A percentile compares a stretch with the other conserved stretches of the same genome.
phyloP scores from a whole-genome alignment of 352 stramenopile species.

The Phytophthora litchii region DNA sequence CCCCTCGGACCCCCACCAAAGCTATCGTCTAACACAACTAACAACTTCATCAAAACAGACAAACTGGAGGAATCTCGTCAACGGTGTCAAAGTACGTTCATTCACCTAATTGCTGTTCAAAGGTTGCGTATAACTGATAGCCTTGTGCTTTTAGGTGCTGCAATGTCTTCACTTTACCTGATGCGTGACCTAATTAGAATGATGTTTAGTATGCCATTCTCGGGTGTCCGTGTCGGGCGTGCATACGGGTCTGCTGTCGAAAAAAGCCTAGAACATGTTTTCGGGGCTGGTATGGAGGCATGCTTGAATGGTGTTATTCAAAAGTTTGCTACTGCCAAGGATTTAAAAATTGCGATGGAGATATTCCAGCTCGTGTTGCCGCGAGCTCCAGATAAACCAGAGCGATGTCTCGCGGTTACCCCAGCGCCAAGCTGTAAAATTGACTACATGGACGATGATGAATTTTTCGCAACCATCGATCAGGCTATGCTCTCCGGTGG shows the following conservation, averaged over 20 bases:
- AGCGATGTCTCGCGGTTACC: constrained; percentile 26
- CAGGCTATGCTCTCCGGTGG: background rate
- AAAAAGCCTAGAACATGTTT: constrained; percentile 46
- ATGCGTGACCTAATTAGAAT: constrained; percentile 51
- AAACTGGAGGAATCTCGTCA: constrained; percentile 19
- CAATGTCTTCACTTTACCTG: constrained; percentile 46
- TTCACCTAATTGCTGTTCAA: constrained; percentile 4
- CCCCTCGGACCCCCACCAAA: constrained; percentile 2
- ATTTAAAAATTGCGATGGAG: constrained; percentile 56
- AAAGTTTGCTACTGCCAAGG: constrained; percentile 33
- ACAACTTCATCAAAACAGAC: constrained; percentile 2
- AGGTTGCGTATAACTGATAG: background rate
- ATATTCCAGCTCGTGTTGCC: constrained; percentile 59
- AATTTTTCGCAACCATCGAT: background rate
- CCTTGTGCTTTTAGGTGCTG: constrained; percentile 29
- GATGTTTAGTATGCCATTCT: constrained; percentile 31
- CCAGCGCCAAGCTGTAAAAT: constrained; percentile 3
- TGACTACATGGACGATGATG: constrained; percentile 52
- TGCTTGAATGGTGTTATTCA: constrained; percentile 52
- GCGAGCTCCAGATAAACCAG: constrained; percentile 33
- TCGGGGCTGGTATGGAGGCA: constrained; percentile 46
- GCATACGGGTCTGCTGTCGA: constrained; percentile 37
- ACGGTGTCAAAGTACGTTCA: constrained; percentile 41
- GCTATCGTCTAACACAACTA: constrained; percentile 2
- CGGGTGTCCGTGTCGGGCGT: constrained; percentile 3